Evolutionary conservation across 129 eudicot species (phyloP).

Genomic region (Artemisia tridentata): DNA sequence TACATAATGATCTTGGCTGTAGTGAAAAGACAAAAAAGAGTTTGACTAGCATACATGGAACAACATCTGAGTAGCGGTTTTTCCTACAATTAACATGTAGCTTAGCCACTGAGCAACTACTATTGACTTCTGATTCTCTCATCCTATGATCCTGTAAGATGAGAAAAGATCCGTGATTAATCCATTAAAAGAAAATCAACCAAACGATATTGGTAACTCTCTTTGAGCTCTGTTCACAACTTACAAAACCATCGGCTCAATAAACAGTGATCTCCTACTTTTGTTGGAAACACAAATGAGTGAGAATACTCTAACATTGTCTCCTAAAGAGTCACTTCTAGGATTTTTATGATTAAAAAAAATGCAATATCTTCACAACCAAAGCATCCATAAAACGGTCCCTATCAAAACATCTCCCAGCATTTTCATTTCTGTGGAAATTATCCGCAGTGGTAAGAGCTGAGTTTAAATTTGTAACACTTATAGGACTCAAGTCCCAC

Average conservation of each 20-base stretch:
- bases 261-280: too few relatives aligned
- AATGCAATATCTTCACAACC: too few relatives aligned
- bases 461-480: too few relatives aligned
- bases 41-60: slow-evolving; percentile 61
- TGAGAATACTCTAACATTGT: too few relatives aligned
- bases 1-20: not conserved
- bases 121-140: slow-evolving; percentile 55
- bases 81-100: slow-evolving; percentile 54
- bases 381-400: too few relatives aligned
- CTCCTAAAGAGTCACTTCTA: too few relatives aligned
- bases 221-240: not conserved
- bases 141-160: slow-evolving; percentile 63
- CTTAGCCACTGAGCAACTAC: slow-evolving; percentile 72
- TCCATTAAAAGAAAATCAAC: slow-evolving; percentile 5
- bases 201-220: not conserved
- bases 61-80: slow-evolving; percentile 83
- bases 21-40: slow-evolving; percentile 1
- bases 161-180: not conserved
- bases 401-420: too few relatives aligned
- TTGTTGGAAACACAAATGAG: not conserved
- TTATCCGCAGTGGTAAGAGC: too few relatives aligned
- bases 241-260: too few relatives aligned
- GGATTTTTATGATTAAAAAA: too few relatives aligned
- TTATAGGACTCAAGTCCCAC: too few relatives aligned
- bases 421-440: too few relatives aligned